Evolutionary conservation across 2,329 filamentous ascomycete species (phyloP), one percentile per base, ranked within the genome.

Genomic region (Claviceps monticola): DNA sequence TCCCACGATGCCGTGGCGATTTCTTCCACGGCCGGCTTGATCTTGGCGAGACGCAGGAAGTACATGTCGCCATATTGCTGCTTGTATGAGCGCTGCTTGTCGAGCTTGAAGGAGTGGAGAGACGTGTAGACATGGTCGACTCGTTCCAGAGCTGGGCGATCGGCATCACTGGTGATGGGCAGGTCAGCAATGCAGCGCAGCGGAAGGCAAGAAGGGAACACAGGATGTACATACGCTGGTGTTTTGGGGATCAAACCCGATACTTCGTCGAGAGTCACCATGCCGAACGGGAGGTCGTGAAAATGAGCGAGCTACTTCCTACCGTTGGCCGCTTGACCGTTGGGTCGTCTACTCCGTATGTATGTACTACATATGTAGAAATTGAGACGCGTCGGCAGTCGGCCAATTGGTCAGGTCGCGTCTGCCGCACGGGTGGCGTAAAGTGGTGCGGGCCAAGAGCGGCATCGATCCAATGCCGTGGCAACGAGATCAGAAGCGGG

Each of bases 51-150:
- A 13, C 93, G 86, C 59, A 96, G 67, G 65, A 96, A 98, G 75
- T 98, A 98, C 80, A 97, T 91, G 68, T 98, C 93, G 56, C 86
- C 88, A 77, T 87, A 98, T 70, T 98, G 93, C 66, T 97, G 93
- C 66, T 90, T 76, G 66, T 97, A 98, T 51, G 89, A 84, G 55
- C 77, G 77, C 54, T 77, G 72, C 61, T 77, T 83, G 23, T 86
- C 78, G 9, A 97, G 79, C 48, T 72, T 72, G 67, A 89, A 97
- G 7, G 83, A 85, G 51, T 81, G 71, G 29, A 94, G 75, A 0
- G 91, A 82, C 52, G 80, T 83, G 72, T 96, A 97, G 51, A 64
- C 63, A 8, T 75, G 76, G 57, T 73, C 58, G 46, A 67, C 71
- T 52, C 84, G 82, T 48, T 79, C 70, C 21, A 78, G 68, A 14